Evolutionary conservation across 306 rosid genomes (phyloP).

Genomic region (Fragaria nilgerrensis): DNA sequence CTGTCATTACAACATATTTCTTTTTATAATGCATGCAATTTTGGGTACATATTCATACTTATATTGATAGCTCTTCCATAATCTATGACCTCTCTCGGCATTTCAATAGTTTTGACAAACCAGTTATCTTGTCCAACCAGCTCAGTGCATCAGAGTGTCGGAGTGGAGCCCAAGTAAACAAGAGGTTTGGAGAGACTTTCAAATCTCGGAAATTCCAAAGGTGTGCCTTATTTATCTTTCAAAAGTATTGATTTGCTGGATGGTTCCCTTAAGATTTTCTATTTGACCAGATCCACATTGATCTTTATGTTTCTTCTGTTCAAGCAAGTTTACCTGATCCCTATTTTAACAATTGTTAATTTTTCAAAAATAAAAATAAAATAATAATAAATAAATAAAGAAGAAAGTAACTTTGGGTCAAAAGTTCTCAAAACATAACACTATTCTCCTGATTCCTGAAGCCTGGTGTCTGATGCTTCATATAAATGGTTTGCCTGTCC

Average conservation of each 20-base stretch:
- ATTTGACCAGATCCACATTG: not conserved
- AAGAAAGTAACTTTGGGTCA: not conserved
- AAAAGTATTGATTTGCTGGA: constrained; percentile 17
- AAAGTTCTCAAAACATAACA: not conserved
- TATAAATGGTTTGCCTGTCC: not conserved
- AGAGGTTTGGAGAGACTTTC: constrained; percentile 65
- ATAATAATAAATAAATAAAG: no score
- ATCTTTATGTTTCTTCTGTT: not conserved
- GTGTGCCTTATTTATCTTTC: constrained; percentile 36
- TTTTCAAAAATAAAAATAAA: not conserved
- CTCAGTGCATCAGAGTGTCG: constrained; percentile 75
- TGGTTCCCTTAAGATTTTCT: not conserved
- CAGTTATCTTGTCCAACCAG: constrained; percentile 41
- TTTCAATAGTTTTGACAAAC: not conserved
- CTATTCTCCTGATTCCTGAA: not conserved
- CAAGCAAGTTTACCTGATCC: not conserved
- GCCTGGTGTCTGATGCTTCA: not conserved
- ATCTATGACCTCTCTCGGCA: constrained; percentile 11
- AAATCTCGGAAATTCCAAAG: constrained; percentile 54
- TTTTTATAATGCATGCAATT: not conserved
- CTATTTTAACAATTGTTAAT: not conserved
- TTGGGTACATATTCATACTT: not conserved
- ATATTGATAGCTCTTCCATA: not conserved
- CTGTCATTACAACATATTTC: not conserved
- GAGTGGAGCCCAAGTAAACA: constrained; percentile 65